Evolutionary conservation across 2,329 filamentous ascomycete genomes (phyloP), one percentile per base, ranked within the genome.

Genomic region (Penicillium oxalicum): DNA sequence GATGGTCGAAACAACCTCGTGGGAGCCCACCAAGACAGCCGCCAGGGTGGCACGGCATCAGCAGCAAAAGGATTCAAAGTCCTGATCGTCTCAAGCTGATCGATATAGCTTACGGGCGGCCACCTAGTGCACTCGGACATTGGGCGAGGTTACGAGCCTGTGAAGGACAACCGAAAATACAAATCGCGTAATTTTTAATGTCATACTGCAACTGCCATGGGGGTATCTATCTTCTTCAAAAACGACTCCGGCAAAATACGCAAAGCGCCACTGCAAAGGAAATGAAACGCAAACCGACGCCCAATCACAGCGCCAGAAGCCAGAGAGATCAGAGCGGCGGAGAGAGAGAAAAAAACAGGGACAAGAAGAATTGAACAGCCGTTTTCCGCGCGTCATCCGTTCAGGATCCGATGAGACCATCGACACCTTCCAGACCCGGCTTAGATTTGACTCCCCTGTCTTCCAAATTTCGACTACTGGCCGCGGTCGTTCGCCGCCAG

Each of bases 1-100:
- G 57, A 79, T 74, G 40, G 77, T 83, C 11, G 81, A 84, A 64
- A 84, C 81, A 32, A 84, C 81, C 33, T 71, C 74, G 42, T 82
- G 78, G 79, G 81, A 83, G 60, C 72, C 63, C 32, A 51, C 64
- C 13, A 48, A 60, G 29, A 41, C 59, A 42, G 58, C 58, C 25
- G 63, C 70, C 57, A 68, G 69, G 12, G 62, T 63, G 59, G 61
- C 59, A 54, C 54, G 55, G 42, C 18, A 18, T 18, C 53, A 57
- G 39, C 38, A 57, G 36, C 57, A 61, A 52, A 57, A 59, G 47
- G 46, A 46, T 27, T 53, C 55, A 49, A 66, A 61, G 54, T 60
- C 45, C 24, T 57, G 32, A 51, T 24, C 25, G 12, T 36, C 9
- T 8, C 5, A 29, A 25, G n/a, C 4, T 13, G 44, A n/a, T 40